Base-by-base conservation (phyloP, 345 rosid species). In the Melaleuca alternifolia region DNA sequence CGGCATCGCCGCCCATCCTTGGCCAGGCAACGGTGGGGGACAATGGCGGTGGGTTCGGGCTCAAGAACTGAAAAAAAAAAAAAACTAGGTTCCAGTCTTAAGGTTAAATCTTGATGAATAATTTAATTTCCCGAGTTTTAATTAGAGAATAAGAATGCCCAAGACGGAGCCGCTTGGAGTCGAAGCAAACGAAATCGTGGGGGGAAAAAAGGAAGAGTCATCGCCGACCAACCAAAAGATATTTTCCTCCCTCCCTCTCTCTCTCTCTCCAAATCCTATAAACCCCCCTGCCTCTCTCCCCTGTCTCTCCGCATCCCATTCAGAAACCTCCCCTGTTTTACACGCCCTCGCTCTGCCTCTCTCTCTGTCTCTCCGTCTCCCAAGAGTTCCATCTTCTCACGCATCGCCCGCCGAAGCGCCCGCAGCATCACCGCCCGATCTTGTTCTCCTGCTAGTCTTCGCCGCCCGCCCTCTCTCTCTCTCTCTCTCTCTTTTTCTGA, bases 201-300 rank as follows among this genome's bases (percentile, higher is more conserved):
- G 82, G 48, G 37, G 3, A 6, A 13, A 24, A 24, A 33, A 26
- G 13, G 83, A 87, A 89, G 50, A 75, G 51, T 33, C 28, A 77
- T 30, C 84, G 53, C 87, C 86, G 86, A 87, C 92, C 91, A 87
- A 93, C 87, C 88, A 59, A 11, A 41, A 87, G 48, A 84, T 92
- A 23, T 57, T 50, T n/a, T 26, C 79, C 85, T 8, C 30, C 84
- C 87, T 82, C 87, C 86, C 87, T 7, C 59, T 23, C 44, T 79
- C 62, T 82, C 82, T 83, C 71, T 20, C 65, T 28, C 21, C n/a
- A 10, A 53, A 53, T 82, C 75, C 87, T 18, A 90, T 89, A 92
- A 79, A 51, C 84, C 87, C 18, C 77, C 44, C 75, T 33, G 51
- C 50, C 75, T 62, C 50, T 13, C 77, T 10, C 48, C 50, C 59